Base-by-base conservation (phyloP, 2,329 filamentous ascomycete genomes). In the Amesomyces nigricolor region DNA sequence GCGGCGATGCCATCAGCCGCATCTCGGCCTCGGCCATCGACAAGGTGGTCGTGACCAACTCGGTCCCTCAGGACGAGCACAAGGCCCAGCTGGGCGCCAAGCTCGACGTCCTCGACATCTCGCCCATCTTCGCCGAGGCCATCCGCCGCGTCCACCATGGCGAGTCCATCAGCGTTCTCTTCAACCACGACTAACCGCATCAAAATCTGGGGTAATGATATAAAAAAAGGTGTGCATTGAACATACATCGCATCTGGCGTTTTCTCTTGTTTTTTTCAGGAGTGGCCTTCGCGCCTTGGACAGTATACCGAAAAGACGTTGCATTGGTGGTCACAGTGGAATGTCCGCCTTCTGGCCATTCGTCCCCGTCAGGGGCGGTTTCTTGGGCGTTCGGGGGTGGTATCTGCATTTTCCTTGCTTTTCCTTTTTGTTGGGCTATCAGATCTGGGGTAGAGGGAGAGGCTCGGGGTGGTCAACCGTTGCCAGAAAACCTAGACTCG, bases 81-180 rank as follows among this genome's bases (percentile, higher is more conserved):
- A 91, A 65, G 64, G 76, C 82, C 60, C 50, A 32, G n/a, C 72
- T 82, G 49, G 96, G 91, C 68, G 82, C 86, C 29, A 97, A 97
- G 76, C 76, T 99, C 48, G 91, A 96, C 71, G 88, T 96, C 51
- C 75, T 99, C 58, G 92, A 97, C 68, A 83, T 99, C 56, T 89
- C 89, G 53, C 86, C 88, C 61, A 85, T 95, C 55, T 96, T 97
- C 71, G 91, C 90, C 56, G 92, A 97, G 79, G 90, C 94, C 47
- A 96, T 97, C 64, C 86, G 94, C 62, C 83, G 94, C 61, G 92
- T 97, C 55, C 94, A 99, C 72, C 91, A 97, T 71, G 94, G 94
- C 65, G 94, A 99, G 76, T 95, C 90, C 67, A 95, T 99, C 72
- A 96, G 90, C 70, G 88, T 91, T 59, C 78, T 99, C 51, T 97